Base-by-base conservation (phyloP, 176 grass and related monocot species). In the Raddia distichophylla region DNA sequence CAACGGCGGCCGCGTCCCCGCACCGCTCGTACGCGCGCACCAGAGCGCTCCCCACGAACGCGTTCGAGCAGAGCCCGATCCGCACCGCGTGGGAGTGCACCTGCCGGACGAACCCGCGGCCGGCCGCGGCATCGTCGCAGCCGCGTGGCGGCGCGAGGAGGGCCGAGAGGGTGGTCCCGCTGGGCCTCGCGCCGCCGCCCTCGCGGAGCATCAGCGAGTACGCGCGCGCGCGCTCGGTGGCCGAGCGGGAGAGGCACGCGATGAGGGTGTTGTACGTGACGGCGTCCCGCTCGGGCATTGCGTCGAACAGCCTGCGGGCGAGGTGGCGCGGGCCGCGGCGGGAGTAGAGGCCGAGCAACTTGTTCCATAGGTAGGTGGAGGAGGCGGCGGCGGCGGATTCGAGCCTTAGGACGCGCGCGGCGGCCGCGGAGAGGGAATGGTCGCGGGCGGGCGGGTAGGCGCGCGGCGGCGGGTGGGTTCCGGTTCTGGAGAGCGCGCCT, bases 261-360 rank as follows among this genome's bases (percentile, higher is more conserved):
- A 90, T 81, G 16, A 82, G 35, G 33, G 78, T 90, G 78, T 82
- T 90, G 33, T 86, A 86, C 5, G 85, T 85, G 47, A 82, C 70
- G 22, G 18, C 47, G 34, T 87, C 89, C 57, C 69, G 61, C 32
- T 75, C 19, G n/a, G 76, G 77, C 76, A 88, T 85, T 62, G 46
- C 67, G 64, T 91, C 89, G 85, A 91, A 87, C 81, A 91, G 20
- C 40, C 79, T 61, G 43, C 10, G 80, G 7, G 75, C 85, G 7
- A 27, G 6, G 14, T 11, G 19, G n/a, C 32, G 34, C 54, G 48
- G 15, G 48, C 76, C 77, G 16, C 48, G 6, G 8, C 45, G 10
- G 13, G 56, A 72, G 55, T 82, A 81, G 18, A 85, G 46, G 13
- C 8, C 20, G 5, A 86, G 84, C 52, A 83, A 53, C 45, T 78